Evolutionary conservation across 148 eudicot species (phyloP).

Genomic region (Persicaria maculosa): DNA sequence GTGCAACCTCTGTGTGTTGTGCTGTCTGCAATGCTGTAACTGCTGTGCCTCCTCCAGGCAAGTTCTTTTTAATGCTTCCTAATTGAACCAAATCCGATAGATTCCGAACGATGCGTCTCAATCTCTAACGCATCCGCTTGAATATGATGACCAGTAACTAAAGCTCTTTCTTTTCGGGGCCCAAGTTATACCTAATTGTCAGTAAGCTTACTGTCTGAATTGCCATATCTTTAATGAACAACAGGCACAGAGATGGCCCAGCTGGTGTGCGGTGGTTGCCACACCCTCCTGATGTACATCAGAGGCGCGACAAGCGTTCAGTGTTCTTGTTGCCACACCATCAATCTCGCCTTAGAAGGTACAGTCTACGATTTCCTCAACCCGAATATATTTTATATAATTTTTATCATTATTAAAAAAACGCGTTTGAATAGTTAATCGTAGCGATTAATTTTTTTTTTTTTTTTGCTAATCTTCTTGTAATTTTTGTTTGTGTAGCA

Average conservation of each 20-base stretch:
- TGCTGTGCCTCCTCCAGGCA: constrained; percentile 76
- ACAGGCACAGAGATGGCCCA: constrained; percentile 21
- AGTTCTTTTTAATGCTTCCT: neutral
- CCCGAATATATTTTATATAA: neutral
- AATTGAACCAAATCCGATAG: neutral
- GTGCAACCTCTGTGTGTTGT: constrained; percentile 82
- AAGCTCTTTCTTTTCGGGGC: no score
- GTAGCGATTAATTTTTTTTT: neutral
- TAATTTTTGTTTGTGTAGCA: constrained; percentile 29
- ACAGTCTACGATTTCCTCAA: neutral
- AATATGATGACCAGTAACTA: neutral
- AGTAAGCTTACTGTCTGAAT: no score
- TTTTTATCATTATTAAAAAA: neutral
- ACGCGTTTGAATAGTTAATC: neutral
- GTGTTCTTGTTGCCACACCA: constrained; percentile 19
- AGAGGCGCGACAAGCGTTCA: constrained; percentile 29
- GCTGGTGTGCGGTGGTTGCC: constrained; percentile 18
- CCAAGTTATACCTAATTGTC: no score
- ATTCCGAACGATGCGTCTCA: neutral
- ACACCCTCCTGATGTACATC: constrained; percentile 19
- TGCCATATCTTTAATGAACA: neutral
- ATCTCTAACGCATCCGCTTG: neutral
- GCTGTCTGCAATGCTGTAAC: constrained; percentile 90
- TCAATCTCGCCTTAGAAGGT: constrained; percentile 17
- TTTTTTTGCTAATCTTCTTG: neutral